phyloP scores from a whole-genome alignment of 805 yeast species.

The Jamesozyma spencerorum region DNA sequence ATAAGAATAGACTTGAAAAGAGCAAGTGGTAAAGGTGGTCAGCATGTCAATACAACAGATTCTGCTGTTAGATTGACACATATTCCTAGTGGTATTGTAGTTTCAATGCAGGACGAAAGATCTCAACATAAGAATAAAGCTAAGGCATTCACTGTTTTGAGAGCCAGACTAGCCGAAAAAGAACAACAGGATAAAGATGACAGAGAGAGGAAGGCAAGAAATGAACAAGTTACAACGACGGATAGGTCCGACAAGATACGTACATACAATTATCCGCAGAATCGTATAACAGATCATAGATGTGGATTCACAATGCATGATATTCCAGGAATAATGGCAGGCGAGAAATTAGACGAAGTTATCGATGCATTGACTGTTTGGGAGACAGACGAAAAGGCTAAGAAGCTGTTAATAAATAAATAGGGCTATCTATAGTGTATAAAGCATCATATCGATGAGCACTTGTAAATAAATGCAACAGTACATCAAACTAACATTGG shows the following conservation, averaged over 20 bases:
- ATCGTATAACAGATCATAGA: conserved; percentile 88
- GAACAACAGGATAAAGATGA: conserved; percentile 59
- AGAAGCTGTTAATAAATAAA: conserved; percentile 26
- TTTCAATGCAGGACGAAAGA: conserved; percentile 87
- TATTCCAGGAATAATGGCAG: conserved; percentile 54
- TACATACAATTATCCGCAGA: conserved; percentile 89
- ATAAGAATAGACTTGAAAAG: conserved; percentile 94
- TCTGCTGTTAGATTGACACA: conserved; percentile 93
- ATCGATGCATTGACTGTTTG: conserved; percentile 42
- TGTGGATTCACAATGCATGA: conserved; percentile 77
- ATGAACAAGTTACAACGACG: conserved; percentile 78
- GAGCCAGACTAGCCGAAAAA: conserved; percentile 76
- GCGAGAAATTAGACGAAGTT: conserved; percentile 47
- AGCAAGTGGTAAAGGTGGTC: conserved; percentile 96
- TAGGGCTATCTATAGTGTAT: too few species aligned
- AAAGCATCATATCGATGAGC: too few species aligned
- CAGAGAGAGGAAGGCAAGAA: conserved; percentile 56
- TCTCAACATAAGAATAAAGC: conserved; percentile 94
- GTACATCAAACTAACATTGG: too few species aligned
- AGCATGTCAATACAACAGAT: conserved; percentile 94
- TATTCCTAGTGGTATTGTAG: conserved; percentile 81
- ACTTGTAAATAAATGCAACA: neutral
- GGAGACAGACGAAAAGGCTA: conserved; percentile 39
- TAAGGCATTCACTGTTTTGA: conserved; percentile 72
- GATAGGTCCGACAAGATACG: conserved; percentile 89